A percentile compares a stretch with the other conserved stretches of the same genome.
Evolutionary conservation across 208 protist species (phyloP).

Genomic region (Leishmania braziliensis): DNA sequence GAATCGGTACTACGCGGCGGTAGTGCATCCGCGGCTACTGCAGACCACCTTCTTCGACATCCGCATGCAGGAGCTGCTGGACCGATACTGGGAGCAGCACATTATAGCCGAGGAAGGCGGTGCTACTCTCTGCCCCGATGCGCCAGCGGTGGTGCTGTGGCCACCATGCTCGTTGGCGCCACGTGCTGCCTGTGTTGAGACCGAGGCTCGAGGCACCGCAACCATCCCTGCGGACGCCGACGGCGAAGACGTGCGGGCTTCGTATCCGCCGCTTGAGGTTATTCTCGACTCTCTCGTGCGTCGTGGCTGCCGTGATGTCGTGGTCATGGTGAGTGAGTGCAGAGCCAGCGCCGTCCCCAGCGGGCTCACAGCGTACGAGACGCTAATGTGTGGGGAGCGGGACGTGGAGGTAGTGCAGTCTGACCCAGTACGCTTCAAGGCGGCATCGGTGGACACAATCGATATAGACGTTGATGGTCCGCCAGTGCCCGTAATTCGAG

Average conservation of each 20-base stretch:
- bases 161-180: slow-evolving; percentile 6
- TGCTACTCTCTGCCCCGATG: slow-evolving; percentile 6
- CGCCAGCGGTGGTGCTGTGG: slow-evolving; percentile 28
- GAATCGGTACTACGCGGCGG: slow-evolving; percentile 53
- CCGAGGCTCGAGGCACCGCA: not conserved
- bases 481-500: slow-evolving; percentile 13
- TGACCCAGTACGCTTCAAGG: not conserved
- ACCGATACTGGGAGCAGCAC: slow-evolving; percentile 38
- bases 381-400: slow-evolving; percentile 38
- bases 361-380: slow-evolving; percentile 35
- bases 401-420: slow-evolving; percentile 43
- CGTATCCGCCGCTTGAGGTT: slow-evolving; percentile 32
- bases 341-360: slow-evolving; percentile 4
- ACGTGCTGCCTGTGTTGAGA: not conserved
- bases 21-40: slow-evolving; percentile 32
- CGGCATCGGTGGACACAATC: not conserved
- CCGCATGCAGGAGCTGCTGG: slow-evolving; percentile 44
- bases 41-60: slow-evolving; percentile 47
- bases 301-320: slow-evolving; percentile 12
- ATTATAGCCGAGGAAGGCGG: not conserved
- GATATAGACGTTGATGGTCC: slow-evolving; percentile 3
- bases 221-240: not conserved
- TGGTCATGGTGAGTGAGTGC: slow-evolving; percentile 16
- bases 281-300: slow-evolving; percentile 34
- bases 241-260: not conserved